Conservation (phyloP, 208 protist species). For the Wallacemonas sp. region DNA sequence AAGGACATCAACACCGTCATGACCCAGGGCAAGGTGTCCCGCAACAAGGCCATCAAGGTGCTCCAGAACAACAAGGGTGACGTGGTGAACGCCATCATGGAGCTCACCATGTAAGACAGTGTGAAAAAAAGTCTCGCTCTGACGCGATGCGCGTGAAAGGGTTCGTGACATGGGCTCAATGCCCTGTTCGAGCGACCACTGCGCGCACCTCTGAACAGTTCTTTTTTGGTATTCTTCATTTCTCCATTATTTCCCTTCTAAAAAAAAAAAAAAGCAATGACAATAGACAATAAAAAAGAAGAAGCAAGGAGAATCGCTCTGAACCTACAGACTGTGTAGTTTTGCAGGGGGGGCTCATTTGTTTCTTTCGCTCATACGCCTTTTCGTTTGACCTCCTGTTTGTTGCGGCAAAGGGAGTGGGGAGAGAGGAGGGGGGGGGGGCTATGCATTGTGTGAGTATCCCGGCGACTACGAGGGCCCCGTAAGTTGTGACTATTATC, state of each 20-base stretch:
- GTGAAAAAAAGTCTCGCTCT: not conserved
- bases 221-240: constrained; percentile 13
- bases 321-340: too few species aligned
- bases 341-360: not conserved
- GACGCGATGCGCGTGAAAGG: not conserved
- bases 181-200: not conserved
- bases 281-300: not conserved
- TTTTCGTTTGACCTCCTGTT: too few species aligned
- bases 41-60: constrained; percentile 77
- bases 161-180: not conserved
- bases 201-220: not conserved
- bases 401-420: too few species aligned
- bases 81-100: constrained; percentile 89
- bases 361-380: not conserved
- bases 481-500: too few species aligned
- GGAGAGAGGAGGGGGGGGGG: too few species aligned
- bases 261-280: not conserved
- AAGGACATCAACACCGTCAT: constrained; percentile 90
- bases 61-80: constrained; percentile 88
- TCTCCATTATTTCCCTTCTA: constrained; percentile 2
- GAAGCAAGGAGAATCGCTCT: too few species aligned
- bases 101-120: constrained; percentile 70
- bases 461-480: too few species aligned
- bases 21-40: constrained; percentile 68
- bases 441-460: too few species aligned